Evolutionary conservation across 768 basidiomycete genomes (phyloP), one percentile per base, ranked within the genome.

Genomic region (Postia placenta): DNA sequence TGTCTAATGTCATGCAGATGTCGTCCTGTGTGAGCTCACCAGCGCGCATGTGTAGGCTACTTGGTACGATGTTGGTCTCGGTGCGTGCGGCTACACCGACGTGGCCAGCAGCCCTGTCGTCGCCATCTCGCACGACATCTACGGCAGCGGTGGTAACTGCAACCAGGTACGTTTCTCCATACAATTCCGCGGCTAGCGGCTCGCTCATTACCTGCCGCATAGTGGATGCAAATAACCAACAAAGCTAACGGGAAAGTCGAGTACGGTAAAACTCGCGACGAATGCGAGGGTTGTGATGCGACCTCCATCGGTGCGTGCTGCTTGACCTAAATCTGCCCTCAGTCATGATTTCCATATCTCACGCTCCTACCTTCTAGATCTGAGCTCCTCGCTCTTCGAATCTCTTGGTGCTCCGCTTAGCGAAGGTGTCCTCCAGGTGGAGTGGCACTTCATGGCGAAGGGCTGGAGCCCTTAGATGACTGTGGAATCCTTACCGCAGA

Each of bases 221-320:
- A 86, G 83, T 81, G 71, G 67, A 69, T 87, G 45, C 54, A 71
- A 55, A 77, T 88, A 57, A 74, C 72, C 39, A 82, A 84, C 68
- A 74, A 68, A n/a, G 68, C 62, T 17, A 83, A 75, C 52, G 75
- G 75, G 51, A 68, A 74, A 51, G 40, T 41, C 67, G 53, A 30
- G 74, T 71, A 23, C 76, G 71, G 48, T 81, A 38, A 64, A 64
- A 72, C 47, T 50, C 70, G 70, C 28, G 86, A 88, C 61, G 72
- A 74, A 60, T 88, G 86, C 65, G 63, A 67, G 24, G 64, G 74
- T n/a, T n/a, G n/a, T n/a, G n/a, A n/a, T n/a, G n/a, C n/a, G n/a
- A n/a, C n/a, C n/a, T n/a, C n/a, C n/a, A n/a, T 88, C 63, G 68
- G 60, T 26, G 86, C 63, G 68, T 59, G 26, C 49, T 68, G 0